These are phyloP conservation scores for Rhododendron kiyosumense DNA, from an alignment of 148 eudicot species.

Conservation along the genomic window DNA sequence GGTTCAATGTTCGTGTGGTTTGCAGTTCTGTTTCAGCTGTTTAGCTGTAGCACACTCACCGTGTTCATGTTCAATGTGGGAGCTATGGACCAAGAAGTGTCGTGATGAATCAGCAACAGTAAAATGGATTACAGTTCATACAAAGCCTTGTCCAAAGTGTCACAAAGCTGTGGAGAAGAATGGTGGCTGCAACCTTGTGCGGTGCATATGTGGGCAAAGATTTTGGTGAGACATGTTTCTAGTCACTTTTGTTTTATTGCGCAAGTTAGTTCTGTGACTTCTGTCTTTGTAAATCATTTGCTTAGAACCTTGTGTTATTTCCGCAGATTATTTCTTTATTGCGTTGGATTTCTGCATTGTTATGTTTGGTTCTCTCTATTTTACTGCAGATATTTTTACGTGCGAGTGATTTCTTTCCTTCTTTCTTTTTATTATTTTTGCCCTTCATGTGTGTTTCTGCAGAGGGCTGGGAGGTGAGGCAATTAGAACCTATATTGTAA, in stretches of 20 bases:
- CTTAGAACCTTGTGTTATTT: slow-evolving; percentile 2
- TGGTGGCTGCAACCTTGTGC: slow-evolving; percentile 72
- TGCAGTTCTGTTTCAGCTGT: slow-evolving; percentile 71
- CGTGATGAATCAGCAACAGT: slow-evolving; percentile 53
- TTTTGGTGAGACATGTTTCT: slow-evolving; percentile 45
- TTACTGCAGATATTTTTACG: background rate
- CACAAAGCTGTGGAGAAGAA: slow-evolving; percentile 70
- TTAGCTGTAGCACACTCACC: slow-evolving; percentile 67
- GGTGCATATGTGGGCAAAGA: slow-evolving; percentile 61
- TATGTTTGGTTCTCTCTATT: background rate
- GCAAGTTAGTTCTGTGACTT: background rate
- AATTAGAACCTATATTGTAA: background rate
- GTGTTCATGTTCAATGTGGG: slow-evolving; percentile 80
- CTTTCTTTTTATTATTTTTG: background rate
- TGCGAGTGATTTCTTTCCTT: background rate
- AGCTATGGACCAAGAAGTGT: slow-evolving; percentile 63
- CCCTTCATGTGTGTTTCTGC: background rate
- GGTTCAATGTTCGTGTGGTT: slow-evolving; percentile 70
- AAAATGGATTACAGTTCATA: slow-evolving; percentile 59
- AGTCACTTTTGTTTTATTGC: background rate
- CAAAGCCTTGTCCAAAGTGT: slow-evolving; percentile 70
- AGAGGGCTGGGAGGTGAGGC: background rate
- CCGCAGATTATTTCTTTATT: background rate
- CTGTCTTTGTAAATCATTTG: background rate
- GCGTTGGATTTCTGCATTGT: background rate